phyloP scores from a whole-genome alignment of 331 rosid species.

The Arachis monticola region DNA sequence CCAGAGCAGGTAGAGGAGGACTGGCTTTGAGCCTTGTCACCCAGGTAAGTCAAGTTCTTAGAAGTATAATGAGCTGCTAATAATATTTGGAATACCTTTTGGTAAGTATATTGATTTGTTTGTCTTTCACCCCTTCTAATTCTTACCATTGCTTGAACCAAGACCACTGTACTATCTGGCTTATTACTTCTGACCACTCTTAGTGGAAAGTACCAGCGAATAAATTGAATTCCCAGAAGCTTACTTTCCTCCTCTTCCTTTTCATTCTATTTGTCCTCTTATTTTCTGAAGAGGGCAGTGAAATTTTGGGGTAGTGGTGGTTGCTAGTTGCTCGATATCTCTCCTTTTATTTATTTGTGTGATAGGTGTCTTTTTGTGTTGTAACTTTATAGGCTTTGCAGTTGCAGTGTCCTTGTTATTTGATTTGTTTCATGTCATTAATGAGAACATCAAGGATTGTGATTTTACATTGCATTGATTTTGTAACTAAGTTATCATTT shows the following conservation, averaged over 20 bases:
- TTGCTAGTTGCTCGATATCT: neutral
- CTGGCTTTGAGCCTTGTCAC: conserved; percentile 79
- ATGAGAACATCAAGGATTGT: conserved; percentile 32
- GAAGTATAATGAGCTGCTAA: neutral
- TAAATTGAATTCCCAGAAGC: conserved; percentile 17
- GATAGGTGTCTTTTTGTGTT: neutral
- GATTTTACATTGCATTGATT: conserved; percentile 28
- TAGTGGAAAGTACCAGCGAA: neutral
- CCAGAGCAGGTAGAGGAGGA: conserved; percentile 96
- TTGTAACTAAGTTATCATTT: neutral
- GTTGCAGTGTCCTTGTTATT: neutral
- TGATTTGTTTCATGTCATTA: neutral
- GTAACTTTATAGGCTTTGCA: neutral
- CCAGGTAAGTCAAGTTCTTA: conserved; percentile 50
- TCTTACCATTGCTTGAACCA: neutral
- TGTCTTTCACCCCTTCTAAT: neutral
- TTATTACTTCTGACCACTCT: neutral
- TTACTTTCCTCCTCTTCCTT: neutral
- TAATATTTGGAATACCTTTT: neutral
- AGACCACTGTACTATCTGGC: conserved; percentile 4
- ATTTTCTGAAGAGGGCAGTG: neutral
- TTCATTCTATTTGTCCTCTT: neutral
- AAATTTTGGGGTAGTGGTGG: neutral
- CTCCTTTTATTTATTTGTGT: neutral
- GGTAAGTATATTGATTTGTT: neutral